Conservation (phyloP, 73 alveolate genomes). For the Paramecium pentaurelia region DNA sequence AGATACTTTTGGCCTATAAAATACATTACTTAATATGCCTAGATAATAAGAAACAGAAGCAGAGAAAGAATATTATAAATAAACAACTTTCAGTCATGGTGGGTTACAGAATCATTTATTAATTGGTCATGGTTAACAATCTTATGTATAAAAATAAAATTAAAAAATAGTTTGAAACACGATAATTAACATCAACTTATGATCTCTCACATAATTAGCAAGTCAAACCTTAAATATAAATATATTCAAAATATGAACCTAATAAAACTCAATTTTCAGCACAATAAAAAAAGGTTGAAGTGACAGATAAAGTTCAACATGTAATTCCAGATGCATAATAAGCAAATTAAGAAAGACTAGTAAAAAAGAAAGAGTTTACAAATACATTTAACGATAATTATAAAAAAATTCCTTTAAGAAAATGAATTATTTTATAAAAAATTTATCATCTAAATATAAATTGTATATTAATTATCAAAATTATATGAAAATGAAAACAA, state of each 20-base stretch:
- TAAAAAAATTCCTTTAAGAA: slow-evolving; percentile 62
- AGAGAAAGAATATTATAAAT: slow-evolving; percentile 53
- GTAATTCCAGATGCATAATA: background rate
- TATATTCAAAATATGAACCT: slow-evolving; percentile 56
- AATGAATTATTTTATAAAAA: background rate
- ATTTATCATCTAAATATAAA: background rate
- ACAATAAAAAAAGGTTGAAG: background rate
- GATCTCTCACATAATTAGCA: slow-evolving; percentile 53
- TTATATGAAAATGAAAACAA: background rate
- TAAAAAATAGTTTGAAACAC: slow-evolving; percentile 25
- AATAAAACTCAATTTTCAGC: slow-evolving; percentile 9
- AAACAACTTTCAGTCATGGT: slow-evolving; percentile 32
- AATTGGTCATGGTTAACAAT: slow-evolving; percentile 60
- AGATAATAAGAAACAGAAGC: background rate
- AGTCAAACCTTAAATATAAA: slow-evolving; percentile 51
- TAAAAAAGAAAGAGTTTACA: slow-evolving; percentile 47
- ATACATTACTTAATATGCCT: slow-evolving; percentile 40
- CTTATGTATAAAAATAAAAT: background rate
- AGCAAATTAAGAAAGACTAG: slow-evolving; percentile 25
- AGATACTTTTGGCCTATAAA: slow-evolving; percentile 46
- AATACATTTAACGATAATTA: slow-evolving; percentile 48
- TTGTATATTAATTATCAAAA: background rate
- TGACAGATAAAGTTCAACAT: slow-evolving; percentile 30
- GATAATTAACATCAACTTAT: slow-evolving; percentile 51
- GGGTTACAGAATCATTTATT: slow-evolving; percentile 56